These are phyloP conservation scores for Trichoderma harzianum DNA, from an alignment of 2,329 filamentous ascomycete genomes.

Conservation along the genomic window DNA sequence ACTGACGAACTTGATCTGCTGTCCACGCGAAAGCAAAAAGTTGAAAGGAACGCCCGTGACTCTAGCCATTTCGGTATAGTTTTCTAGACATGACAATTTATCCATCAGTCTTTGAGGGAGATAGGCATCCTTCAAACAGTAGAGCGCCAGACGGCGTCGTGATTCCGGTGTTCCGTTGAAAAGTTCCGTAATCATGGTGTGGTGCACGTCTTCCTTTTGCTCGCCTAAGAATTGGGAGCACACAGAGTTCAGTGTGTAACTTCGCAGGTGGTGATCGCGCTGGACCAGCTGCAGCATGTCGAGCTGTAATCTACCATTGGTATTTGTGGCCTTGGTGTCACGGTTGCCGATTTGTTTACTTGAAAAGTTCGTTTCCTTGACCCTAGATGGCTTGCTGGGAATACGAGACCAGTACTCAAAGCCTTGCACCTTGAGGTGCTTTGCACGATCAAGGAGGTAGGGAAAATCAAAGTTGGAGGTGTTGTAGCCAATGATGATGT, in stretches of 20 bases:
- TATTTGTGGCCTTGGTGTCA: constrained; percentile 92
- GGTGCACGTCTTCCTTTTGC: constrained; percentile 97
- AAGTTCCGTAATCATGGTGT: constrained; percentile 98
- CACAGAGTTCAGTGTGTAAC: constrained; percentile 96
- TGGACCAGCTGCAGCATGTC: constrained; percentile 94
- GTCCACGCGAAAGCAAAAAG: constrained; percentile 82
- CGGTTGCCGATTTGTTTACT: constrained; percentile 98
- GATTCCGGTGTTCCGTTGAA: constrained; percentile 97
- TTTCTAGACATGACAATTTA: constrained; percentile 96
- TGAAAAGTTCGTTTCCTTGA: constrained; percentile 81
- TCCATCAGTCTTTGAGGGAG: constrained; percentile 92
- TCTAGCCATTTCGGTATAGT: constrained; percentile 99
- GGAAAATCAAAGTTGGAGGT: constrained; percentile 98
- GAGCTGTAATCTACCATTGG: constrained; percentile 86
- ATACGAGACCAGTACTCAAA: constrained; percentile 90
- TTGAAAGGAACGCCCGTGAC: constrained; percentile 99
- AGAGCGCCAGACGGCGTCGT: constrained; percentile 82
- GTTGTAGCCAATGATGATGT: constrained; percentile 98
- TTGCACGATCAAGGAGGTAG: constrained; percentile 85
- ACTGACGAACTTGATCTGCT: constrained; percentile 97
- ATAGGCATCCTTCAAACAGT: constrained; percentile 97
- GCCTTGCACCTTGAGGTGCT: constrained; percentile 70
- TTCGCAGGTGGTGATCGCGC: constrained; percentile 89
- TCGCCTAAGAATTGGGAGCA: constrained; percentile 92
- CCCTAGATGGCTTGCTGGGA: constrained; percentile 64